Evolutionary conservation across 495 filamentous ascomycete genomes (phyloP), one percentile per base, ranked within the genome.

Genomic region (Apodospora peruviana): DNA sequence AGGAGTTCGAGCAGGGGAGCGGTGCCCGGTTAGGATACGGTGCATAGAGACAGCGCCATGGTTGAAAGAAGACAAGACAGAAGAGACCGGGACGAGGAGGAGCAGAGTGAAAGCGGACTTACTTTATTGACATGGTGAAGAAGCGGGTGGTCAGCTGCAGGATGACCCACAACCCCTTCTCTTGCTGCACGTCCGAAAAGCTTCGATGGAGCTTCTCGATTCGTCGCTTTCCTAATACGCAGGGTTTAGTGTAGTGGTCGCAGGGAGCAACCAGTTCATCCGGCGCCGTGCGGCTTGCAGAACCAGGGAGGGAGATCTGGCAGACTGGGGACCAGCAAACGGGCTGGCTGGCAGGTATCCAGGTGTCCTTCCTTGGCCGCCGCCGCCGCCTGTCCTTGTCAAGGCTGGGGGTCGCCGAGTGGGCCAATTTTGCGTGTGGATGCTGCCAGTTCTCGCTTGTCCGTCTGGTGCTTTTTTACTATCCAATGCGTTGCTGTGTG

Each of bases 41-140:
- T 41, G 45, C 43, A 38, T 41, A 43, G 55, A 48, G 19, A 43
- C 53, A 56, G 46, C 47, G 56, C 56, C 52, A 57, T 48, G 57
- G 55, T 43, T 48, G 35, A 40, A 50, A 46, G 22, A 22, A 44
- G 53, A 52, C 27, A 51, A 47, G 45, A 45, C 14, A 39, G 32
- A 50, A 40, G 53, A 63, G 44, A 48, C n/a, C 48, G 45, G 43
- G 49, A 49, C 40, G 52, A 53, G 56, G 47, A 50, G 49, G 51
- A 40, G 47, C 43, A 14, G 27, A 32, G 27, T 32, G 27, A 53
- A 50, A 53, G 61, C 47, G 56, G 59, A 77, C 78, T 67, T 77
- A 84, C 81, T 84, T 83, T 75, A 84, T 76, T 72, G 81, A 84
- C 81, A 84, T 84, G 64, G 70, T 74, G 62, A 71, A 55, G 60